phyloP scores from a whole-genome alignment of 257 asterid genomes.

The Scutellaria baicalensis region DNA sequence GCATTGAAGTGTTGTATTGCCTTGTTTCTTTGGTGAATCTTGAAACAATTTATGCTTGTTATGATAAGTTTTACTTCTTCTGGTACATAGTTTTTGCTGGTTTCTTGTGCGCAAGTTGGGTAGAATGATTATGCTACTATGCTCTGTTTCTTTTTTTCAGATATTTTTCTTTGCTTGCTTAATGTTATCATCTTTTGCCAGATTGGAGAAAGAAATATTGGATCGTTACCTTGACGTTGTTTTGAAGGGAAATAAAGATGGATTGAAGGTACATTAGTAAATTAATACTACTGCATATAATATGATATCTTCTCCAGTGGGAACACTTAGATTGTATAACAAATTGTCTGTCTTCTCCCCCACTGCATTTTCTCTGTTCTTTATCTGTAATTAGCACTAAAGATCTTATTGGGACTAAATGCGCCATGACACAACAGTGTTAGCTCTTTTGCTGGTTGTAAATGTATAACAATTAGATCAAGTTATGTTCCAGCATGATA shows the following conservation, averaged over 20 bases:
- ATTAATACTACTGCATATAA: not conserved
- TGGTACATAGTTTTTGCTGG: not conserved
- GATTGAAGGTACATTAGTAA: conserved; percentile 77
- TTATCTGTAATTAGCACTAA: not conserved
- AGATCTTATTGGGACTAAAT: not conserved
- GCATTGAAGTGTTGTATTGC: not conserved
- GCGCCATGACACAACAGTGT: not conserved
- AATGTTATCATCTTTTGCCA: conserved; percentile 24
- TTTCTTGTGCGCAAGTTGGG: not conserved
- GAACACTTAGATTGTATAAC: not conserved
- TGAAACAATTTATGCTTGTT: not conserved
- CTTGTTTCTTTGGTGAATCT: not conserved
- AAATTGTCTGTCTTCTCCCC: not conserved
- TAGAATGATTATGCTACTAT: conserved; percentile 1
- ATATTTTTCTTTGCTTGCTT: conserved; percentile 1
- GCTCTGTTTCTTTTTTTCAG: conserved; percentile 5
- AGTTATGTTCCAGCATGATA: not conserved
- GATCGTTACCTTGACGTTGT: conserved; percentile 95
- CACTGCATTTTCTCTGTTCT: not conserved
- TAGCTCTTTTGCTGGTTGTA: not conserved
- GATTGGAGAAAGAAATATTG: conserved; percentile 92
- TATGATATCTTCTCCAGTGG: not conserved
- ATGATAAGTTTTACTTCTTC: not conserved
- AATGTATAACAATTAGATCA: not conserved
- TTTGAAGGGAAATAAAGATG: conserved; percentile 93